Percentiles rank a stretch among this genome's conserved stretches.
These are phyloP conservation scores for Amaranthus tricolor DNA, from an alignment of 179 eudicot genomes.

Conservation along the genomic window DNA sequence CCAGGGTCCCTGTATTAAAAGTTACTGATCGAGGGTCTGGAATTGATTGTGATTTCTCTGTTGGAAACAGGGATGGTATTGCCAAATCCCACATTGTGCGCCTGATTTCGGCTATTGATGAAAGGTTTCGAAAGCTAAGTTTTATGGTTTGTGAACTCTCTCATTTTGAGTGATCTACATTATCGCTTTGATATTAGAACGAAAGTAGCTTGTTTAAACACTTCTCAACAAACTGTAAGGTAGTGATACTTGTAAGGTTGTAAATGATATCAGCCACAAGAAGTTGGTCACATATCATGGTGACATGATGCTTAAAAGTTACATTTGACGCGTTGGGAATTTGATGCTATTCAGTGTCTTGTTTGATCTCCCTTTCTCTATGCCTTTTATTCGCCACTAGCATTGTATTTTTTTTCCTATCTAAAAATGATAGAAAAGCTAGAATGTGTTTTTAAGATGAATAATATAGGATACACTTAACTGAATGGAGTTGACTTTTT, in stretches of 20 bases:
- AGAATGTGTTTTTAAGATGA: neutral
- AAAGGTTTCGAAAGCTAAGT: slow-evolving; percentile 77
- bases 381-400: neutral
- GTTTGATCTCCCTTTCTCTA: neutral
- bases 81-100: slow-evolving; percentile 62
- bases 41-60: slow-evolving; percentile 86
- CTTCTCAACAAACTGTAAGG: neutral
- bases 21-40: slow-evolving; percentile 82
- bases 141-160: slow-evolving; percentile 57
- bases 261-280: neutral
- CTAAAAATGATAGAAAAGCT: neutral
- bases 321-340: neutral
- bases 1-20: slow-evolving; percentile 89
- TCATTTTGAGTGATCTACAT: slow-evolving; percentile 7
- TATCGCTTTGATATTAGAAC: neutral
- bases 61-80: slow-evolving; percentile 85
- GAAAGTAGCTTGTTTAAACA: neutral
- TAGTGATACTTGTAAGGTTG: neutral
- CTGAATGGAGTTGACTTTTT: neutral
- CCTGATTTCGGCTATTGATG: slow-evolving; percentile 68
- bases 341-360: neutral
- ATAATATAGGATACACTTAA: neutral
- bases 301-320: neutral
- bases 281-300: neutral
- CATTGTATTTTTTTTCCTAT: too few species aligned